Conservation (phyloP, 306 rosid species). For the Pterocarpus macrocarpus region DNA sequence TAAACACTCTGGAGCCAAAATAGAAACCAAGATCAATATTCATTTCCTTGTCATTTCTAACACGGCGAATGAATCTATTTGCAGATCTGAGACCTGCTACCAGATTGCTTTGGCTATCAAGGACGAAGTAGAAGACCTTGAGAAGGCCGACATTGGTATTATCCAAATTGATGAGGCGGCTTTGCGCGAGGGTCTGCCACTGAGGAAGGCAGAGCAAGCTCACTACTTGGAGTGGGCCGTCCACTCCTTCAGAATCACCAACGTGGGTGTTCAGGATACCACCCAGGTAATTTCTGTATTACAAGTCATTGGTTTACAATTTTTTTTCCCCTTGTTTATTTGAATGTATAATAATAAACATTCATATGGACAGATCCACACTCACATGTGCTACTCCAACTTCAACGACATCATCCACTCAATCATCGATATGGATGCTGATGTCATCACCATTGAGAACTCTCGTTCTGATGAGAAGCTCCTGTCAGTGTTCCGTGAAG, state of each 20-base stretch:
- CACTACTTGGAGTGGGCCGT: conserved; percentile 96
- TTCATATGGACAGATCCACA: conserved; percentile 74
- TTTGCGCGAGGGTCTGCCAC: conserved; percentile 85
- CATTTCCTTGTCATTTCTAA: conserved; percentile 26
- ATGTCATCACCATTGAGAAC: conserved; percentile 94
- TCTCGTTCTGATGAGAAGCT: conserved; percentile 96
- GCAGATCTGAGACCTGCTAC: conserved; percentile 82
- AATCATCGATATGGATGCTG: conserved; percentile 91
- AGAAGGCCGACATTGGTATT: conserved; percentile 76
- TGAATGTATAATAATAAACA: conserved; percentile 7
- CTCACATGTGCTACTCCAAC: conserved; percentile 98
- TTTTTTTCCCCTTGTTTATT: not conserved
- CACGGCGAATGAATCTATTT: conserved; percentile 12
- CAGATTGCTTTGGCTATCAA: conserved; percentile 95
- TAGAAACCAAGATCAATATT: not conserved
- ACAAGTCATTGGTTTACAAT: not conserved
- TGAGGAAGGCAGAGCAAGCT: conserved; percentile 90
- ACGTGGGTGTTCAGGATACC: conserved; percentile 75
- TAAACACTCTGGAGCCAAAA: not conserved
- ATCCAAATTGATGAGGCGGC: conserved; percentile 98
- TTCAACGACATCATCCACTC: conserved; percentile 96
- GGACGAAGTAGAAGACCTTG: conserved; percentile 96
- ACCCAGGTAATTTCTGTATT: conserved; percentile 71
- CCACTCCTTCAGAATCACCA: conserved; percentile 92
- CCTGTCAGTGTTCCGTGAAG: conserved; percentile 94